A percentile compares a stretch with the other conserved stretches of the same genome.
phyloP scores from a whole-genome alignment of 2,329 filamentous ascomycete species.

The Fusarium brachygibbosum region DNA sequence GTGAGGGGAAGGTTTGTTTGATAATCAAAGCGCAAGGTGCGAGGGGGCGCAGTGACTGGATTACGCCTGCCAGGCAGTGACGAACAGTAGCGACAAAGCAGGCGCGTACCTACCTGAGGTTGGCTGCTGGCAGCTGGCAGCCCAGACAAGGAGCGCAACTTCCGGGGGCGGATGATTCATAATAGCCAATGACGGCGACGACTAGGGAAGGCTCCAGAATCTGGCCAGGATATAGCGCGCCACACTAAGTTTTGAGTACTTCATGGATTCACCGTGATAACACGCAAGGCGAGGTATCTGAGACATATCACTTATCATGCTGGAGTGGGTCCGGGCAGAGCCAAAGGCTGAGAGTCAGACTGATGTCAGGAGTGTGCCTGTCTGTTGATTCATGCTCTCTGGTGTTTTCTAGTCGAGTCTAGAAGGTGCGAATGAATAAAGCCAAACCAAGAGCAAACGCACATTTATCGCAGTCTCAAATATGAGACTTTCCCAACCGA shows the following conservation, averaged over 20 bases:
- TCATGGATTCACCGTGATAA: neutral
- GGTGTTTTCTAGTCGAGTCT: conserved; percentile 32
- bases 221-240: conserved; percentile 43
- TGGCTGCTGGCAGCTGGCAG: conserved; percentile 3
- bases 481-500: neutral
- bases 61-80: conserved; percentile 46
- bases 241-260: conserved; percentile 46
- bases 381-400: conserved; percentile 15
- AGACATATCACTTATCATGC: conserved; percentile 31
- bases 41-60: conserved; percentile 47
- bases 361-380: conserved; percentile 34
- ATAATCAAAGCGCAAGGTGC: conserved; percentile 45
- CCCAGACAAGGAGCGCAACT: conserved; percentile 39
- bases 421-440: conserved; percentile 19
- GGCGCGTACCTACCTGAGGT: conserved; percentile 6
- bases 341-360: conserved; percentile 20
- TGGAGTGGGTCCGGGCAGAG: conserved; percentile 29
- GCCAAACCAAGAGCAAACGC: neutral
- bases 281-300: conserved; percentile 31
- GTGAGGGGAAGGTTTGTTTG: conserved; percentile 43
- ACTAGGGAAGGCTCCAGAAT: conserved; percentile 58
- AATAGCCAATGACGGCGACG: conserved; percentile 48
- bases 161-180: conserved; percentile 55
- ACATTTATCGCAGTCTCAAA: neutral
- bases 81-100: conserved; percentile 36